Conservation (phyloP, 75 land plant genomes). For the Sequoia sempervirens region DNA sequence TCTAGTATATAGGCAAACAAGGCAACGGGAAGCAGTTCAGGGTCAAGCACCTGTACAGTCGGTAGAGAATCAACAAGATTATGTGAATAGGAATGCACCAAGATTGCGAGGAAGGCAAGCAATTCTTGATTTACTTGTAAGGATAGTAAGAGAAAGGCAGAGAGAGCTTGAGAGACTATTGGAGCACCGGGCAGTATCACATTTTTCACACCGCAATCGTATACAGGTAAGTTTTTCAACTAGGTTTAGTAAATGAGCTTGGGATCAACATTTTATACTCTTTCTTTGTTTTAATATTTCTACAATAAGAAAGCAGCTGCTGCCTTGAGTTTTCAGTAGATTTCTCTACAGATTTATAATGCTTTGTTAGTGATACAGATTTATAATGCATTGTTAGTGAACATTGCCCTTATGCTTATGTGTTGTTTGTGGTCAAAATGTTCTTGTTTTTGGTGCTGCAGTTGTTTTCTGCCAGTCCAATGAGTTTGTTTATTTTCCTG, state of each 20-base stretch:
- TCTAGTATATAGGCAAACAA: conserved; percentile 24
- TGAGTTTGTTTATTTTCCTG: neutral
- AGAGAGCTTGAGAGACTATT: conserved; percentile 29
- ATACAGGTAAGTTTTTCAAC: conserved; percentile 23
- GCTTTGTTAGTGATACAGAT: too few species aligned
- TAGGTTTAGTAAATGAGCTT: neutral
- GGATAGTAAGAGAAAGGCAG: conserved; percentile 34
- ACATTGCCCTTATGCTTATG: neutral
- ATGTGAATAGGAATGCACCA: conserved; percentile 15
- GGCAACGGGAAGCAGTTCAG: conserved; percentile 12
- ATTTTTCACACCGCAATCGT: conserved; percentile 30
- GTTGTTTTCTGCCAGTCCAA: neutral
- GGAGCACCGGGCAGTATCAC: conserved; percentile 38
- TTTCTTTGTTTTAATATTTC: neutral
- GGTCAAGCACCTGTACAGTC: conserved; percentile 28
- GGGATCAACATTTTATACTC: neutral
- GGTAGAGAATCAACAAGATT: conserved; percentile 48
- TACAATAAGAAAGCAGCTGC: neutral
- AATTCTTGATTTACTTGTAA: conserved; percentile 25
- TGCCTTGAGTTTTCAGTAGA: neutral
- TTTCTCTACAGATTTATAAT: neutral
- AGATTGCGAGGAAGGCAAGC: conserved; percentile 14
- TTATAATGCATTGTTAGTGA: neutral
- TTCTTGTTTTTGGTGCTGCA: neutral
- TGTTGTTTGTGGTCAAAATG: conserved; percentile 2